Base-by-base conservation (phyloP, 805 yeast genomes). In the Cyberlindnera xishuangbannaensis region DNA sequence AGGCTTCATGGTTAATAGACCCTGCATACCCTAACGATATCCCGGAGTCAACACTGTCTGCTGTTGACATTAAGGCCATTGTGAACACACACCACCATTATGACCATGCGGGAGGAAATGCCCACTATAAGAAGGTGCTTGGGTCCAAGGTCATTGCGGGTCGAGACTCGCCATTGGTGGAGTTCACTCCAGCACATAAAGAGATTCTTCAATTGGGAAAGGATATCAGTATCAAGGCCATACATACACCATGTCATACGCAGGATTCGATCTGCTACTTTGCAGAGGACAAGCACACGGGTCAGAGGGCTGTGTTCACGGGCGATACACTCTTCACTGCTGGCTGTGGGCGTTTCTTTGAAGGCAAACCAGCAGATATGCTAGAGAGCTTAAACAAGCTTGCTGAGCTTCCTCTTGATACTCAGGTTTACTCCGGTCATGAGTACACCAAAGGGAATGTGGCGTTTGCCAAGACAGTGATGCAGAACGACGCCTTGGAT, bases 241-340 rank as follows among this genome's bases (percentile, higher is more conserved):
- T 90, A 25, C 90, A 90, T 59, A 92, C 99, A 0, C 98, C 99
- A 4, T 92, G 99, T 55, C 99, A 92, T 58, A 92, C 99, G 0
- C 92, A 83, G 59, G 99, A 92, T 59, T 85, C 95, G 4, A 83
- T 92, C 40, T 90, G 97, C 53, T 92, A 86, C 59, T 82, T 59
- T 48, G 86, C 73, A 0, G 64, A 64, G 29, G 97, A 90, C 54
- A 27, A 40, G 0, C 54, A 57, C 22, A 74, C 87, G 1, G 69
- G 67, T 21, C 75, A 86, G 45, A 67, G 66, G 43, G 87, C 82
- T 4, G 87, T 92, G 2, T 86, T 92, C 61, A 85, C 97, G 0
- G 99, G 99, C 10, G 99, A 92, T 59, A 92, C 98, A 0, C 65
- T 92, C 27, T 92, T 92, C 61, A 83, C 74, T 28, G 84, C 90